These are phyloP conservation scores for Euphorbia peplus DNA, from an alignment of 345 rosid genomes.

Conservation along the genomic window DNA sequence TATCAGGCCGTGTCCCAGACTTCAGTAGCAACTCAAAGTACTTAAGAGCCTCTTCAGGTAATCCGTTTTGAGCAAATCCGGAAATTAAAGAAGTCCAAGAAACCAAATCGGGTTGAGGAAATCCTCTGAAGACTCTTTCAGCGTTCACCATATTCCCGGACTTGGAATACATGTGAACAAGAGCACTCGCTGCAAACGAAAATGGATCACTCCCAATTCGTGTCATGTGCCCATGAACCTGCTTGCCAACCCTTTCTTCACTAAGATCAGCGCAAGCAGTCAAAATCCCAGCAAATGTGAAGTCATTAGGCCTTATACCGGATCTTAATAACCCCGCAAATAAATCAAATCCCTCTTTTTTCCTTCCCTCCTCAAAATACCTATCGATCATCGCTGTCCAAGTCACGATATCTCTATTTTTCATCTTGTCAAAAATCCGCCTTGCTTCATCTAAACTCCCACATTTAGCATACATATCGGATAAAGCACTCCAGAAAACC, in stretches of 20 bases:
- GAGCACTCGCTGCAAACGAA: constrained; percentile 74
- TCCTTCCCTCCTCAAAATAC: constrained; percentile 61
- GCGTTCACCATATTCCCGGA: constrained; percentile 74
- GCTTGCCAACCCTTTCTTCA: constrained; percentile 66
- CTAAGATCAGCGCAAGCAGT: constrained; percentile 68
- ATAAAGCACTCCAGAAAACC: constrained; percentile 84
- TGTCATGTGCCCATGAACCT: constrained; percentile 78
- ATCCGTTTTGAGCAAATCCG: constrained; percentile 84
- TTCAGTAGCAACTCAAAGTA: constrained; percentile 59
- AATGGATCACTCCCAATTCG: constrained; percentile 54
- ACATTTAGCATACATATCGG: constrained; percentile 87
- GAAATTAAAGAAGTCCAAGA: constrained; percentile 79
- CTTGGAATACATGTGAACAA: constrained; percentile 82
- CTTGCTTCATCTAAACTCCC: constrained; percentile 76
- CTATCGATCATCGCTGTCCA: constrained; percentile 89
- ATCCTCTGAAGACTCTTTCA: constrained; percentile 50
- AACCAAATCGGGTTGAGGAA: constrained; percentile 57
- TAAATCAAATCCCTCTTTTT: constrained; percentile 60
- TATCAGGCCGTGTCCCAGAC: constrained; percentile 73
- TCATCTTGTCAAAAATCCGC: constrained; percentile 58
- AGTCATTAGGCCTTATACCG: constrained; percentile 64
- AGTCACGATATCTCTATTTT: constrained; percentile 64
- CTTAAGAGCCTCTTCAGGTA: constrained; percentile 53
- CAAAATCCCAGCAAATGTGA: constrained; percentile 71
- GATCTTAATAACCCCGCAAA: constrained; percentile 54